phyloP scores from a whole-genome alignment of 306 rosid genomes.

The Lathyrus sativus region DNA sequence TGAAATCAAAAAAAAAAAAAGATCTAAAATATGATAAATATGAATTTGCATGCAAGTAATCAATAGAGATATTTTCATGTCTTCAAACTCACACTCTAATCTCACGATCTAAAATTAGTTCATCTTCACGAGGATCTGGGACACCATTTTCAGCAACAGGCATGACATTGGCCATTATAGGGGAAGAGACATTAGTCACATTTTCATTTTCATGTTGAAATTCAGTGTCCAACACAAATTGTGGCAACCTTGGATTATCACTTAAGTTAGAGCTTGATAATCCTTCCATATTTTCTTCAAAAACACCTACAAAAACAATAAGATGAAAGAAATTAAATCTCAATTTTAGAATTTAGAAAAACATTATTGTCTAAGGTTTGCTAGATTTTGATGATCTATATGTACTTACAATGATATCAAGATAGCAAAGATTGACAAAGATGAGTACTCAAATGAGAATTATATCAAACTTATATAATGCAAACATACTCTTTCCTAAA shows the following conservation, averaged over 20 bases:
- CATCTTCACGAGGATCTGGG: not conserved
- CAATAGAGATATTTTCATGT: not conserved
- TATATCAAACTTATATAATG: not conserved
- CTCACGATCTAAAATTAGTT: not conserved
- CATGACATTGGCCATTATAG: not conserved
- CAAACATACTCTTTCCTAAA: too few relatives aligned
- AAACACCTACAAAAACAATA: conserved; percentile 11
- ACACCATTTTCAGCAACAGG: not conserved
- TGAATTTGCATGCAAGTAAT: too few relatives aligned
- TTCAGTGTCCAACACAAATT: too few relatives aligned
- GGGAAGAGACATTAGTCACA: not conserved
- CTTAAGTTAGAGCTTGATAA: not conserved
- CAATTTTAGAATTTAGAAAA: not conserved
- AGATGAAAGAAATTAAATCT: not conserved
- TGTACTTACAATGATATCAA: conserved; percentile 4
- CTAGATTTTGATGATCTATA: conserved; percentile 11
- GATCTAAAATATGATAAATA: too few relatives aligned
- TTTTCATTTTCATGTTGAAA: not conserved
- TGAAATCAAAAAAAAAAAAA: too few relatives aligned
- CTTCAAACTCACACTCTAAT: not conserved
- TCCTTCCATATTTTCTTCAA: conserved; percentile 20
- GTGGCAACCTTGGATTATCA: not conserved
- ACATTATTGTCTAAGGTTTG: not conserved
- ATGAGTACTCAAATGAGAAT: not conserved
- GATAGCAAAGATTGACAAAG: not conserved